Percentiles rank a stretch among this genome's conserved stretches.
Evolutionary conservation across 2,329 filamentous ascomycete genomes (phyloP).

Genomic region (Aspergillus texensis): DNA sequence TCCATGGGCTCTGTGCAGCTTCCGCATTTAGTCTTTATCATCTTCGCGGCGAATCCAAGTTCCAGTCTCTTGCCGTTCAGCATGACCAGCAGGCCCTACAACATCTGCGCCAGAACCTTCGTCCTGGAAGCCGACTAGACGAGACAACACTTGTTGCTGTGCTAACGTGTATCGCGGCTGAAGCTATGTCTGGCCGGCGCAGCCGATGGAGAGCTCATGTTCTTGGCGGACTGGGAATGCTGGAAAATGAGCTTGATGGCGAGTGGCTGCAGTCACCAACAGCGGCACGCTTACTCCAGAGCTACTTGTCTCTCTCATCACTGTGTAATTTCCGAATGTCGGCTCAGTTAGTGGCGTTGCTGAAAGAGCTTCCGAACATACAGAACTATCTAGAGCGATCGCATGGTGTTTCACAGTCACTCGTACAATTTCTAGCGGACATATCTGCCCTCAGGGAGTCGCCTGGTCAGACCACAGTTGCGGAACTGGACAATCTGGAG

Average conservation of each 20-base stretch:
- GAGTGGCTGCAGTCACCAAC: slow-evolving; percentile 22
- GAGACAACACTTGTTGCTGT: slow-evolving; percentile 24
- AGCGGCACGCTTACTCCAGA: slow-evolving; percentile 27
- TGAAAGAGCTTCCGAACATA: slow-evolving; percentile 22
- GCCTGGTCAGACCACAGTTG: slow-evolving; percentile 13
- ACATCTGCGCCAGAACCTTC: slow-evolving; percentile 28
- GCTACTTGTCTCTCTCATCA: slow-evolving; percentile 32
- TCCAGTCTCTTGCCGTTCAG: slow-evolving; percentile 30
- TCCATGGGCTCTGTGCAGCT: slow-evolving; percentile 31
- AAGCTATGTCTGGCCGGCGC: slow-evolving; percentile 31
- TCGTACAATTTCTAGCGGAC: slow-evolving; percentile 28
- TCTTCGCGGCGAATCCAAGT: slow-evolving; percentile 25
- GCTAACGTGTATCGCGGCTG: slow-evolving; percentile 24
- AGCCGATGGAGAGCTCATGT: slow-evolving; percentile 29
- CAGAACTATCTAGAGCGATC: slow-evolving; percentile 31
- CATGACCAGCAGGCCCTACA: slow-evolving; percentile 33
- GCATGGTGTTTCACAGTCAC: slow-evolving; percentile 31
- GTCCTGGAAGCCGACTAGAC: slow-evolving; percentile 16
- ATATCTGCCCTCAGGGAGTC: slow-evolving; percentile 31
- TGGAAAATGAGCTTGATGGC: slow-evolving; percentile 25
- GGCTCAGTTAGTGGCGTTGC: slow-evolving; percentile 21
- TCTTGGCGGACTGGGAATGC: slow-evolving; percentile 23
- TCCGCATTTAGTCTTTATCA: slow-evolving; percentile 29
- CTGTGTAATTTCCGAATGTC: slow-evolving; percentile 32
- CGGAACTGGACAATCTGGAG: slow-evolving; percentile 35